These are phyloP conservation scores for Pinus tabuliformis DNA, from an alignment of 75 land plant species.

Conservation along the genomic window DNA sequence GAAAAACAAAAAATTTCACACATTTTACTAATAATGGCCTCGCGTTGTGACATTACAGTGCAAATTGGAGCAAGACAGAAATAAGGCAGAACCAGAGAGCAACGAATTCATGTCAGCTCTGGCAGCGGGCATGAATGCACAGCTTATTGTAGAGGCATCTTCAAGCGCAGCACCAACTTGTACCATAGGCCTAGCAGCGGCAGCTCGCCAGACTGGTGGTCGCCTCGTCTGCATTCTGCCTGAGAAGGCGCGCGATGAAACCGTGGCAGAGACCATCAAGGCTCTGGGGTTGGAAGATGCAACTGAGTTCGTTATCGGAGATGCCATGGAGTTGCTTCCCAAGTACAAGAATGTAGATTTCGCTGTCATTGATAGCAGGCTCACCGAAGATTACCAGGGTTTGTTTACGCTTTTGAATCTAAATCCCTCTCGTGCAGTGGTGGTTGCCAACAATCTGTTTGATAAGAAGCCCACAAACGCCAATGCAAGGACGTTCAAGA, in stretches of 20 bases:
- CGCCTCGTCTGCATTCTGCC: constrained; percentile 58
- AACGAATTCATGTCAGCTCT: constrained; percentile 70
- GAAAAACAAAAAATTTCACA: no score
- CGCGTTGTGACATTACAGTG: constrained; percentile 16
- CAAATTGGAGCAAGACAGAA: constrained; percentile 7
- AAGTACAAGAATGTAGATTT: constrained; percentile 48
- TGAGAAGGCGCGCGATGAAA: constrained; percentile 17
- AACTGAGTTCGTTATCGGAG: constrained; percentile 55
- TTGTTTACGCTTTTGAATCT: constrained; percentile 34
- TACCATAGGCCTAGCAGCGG: constrained; percentile 43
- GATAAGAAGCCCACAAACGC: constrained; percentile 17
- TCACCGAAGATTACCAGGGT: constrained; percentile 21
- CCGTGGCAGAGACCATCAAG: constrained; percentile 38
- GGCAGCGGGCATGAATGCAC: constrained; percentile 67
- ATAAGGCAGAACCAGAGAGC: constrained; percentile 37
- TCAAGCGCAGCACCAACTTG: constrained; percentile 11
- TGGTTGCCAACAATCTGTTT: constrained; percentile 51
- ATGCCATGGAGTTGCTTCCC: constrained; percentile 32
- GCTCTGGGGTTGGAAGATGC: constrained; percentile 34
- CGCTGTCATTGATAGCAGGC: constrained; percentile 48
- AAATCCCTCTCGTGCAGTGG: constrained; percentile 54
- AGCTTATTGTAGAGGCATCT: constrained; percentile 57
- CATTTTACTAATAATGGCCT: no score
- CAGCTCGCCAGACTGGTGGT: constrained; percentile 68
- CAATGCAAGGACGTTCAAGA: constrained; percentile 16